Evolutionary conservation across 2,329 filamentous ascomycete species (phyloP).

Genomic region (Colletotrichum godetiae): DNA sequence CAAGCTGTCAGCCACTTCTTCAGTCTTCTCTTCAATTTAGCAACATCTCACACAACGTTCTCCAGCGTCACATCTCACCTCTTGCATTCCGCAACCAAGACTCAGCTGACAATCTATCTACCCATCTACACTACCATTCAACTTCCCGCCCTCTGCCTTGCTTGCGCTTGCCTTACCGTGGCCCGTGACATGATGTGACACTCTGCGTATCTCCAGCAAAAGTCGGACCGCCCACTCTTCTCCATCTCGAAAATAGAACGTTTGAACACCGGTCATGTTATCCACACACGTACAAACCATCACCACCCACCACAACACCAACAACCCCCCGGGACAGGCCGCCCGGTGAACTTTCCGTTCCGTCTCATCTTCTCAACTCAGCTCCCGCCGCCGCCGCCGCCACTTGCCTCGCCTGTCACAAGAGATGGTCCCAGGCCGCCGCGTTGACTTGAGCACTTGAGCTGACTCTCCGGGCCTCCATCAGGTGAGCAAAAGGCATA

Average conservation of each 20-base stretch:
- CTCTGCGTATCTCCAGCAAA: neutral
- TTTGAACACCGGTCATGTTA: neutral
- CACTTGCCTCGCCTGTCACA: neutral
- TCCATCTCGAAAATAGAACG: neutral
- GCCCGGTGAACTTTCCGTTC: constrained; percentile 14
- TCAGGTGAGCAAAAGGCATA: neutral
- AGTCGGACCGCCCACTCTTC: neutral
- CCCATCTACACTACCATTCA: too few species aligned
- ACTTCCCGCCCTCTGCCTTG: too few species aligned
- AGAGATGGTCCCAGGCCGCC: neutral
- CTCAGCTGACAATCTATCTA: neutral
- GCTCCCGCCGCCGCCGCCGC: neutral
- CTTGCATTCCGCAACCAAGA: neutral
- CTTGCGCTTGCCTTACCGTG: neutral
- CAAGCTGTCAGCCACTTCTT: neutral
- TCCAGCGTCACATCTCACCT: neutral
- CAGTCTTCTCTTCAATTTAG: neutral
- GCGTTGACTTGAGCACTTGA: neutral
- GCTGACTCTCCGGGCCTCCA: neutral
- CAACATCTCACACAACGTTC: neutral
- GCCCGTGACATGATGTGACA: neutral
- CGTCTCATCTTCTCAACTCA: neutral
- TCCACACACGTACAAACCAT: neutral
- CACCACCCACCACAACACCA: neutral
- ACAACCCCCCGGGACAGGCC: constrained; percentile 2